Evolutionary conservation across 306 rosid genomes (phyloP), one percentile per base, ranked within the genome.

Genomic region (Cajanus cajan): DNA sequence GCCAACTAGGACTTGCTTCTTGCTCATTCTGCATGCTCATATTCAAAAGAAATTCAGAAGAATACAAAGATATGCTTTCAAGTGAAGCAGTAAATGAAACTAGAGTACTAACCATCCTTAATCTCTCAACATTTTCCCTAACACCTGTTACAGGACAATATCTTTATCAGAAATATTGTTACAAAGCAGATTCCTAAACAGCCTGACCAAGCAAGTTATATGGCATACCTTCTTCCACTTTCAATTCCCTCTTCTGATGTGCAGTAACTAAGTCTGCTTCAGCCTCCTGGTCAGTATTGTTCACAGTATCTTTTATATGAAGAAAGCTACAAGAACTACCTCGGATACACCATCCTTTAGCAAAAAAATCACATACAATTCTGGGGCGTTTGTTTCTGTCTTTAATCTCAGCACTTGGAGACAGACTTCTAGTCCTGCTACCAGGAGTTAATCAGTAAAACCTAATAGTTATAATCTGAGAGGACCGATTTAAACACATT

Each of bases 341-440:
- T 84, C 85, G 87, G 76, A 93, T 90, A 81, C 99, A 95, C 99
- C 99, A 95, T 18, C 99, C 99, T 80, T 95, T 87, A 31, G 97
- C 90, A 69, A 82, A 93, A 83, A 93, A 93, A 55, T 81, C 92
- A 47, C 99, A 95, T 59, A 84, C 28, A 58, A 89, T 82, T 28
- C 85, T 85, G 7, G 85, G 88, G 18, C 82, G 86, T 71, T 92
- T 87, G 80, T 86, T 86, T 85, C 74, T 84, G 40, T 81, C 90
- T 58, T 78, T 86, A 76, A 68, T 84, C 68, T 83, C 91, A 58
- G 86, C 88, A 76, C 71, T 82, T 69, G 94, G 90, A 71, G 97
- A 78, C 58, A 51, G 67, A 81, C 76, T 82, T 76, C 73, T 75
- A 61, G 82, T 61, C 85, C 90, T 85, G 31, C 39, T 84, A 78